Evolutionary conservation across 495 filamentous ascomycete species (phyloP).

Genomic region (Elasticomyces elasticus): DNA sequence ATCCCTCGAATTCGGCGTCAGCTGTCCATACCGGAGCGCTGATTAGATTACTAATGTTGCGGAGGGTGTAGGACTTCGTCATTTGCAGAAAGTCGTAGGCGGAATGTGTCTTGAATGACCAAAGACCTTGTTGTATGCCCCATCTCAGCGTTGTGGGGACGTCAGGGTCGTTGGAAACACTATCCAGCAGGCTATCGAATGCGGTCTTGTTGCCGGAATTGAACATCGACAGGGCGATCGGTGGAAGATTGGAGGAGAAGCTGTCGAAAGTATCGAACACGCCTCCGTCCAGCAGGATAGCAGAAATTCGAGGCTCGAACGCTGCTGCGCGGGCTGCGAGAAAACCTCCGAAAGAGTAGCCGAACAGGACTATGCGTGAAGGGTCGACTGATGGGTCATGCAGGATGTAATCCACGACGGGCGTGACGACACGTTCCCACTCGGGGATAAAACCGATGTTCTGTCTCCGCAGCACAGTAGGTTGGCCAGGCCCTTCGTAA

Average conservation of each 20-base stretch:
- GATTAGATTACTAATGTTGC: background rate
- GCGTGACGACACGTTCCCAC: slow-evolving; percentile 40
- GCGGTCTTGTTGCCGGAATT: background rate
- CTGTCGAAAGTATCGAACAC: slow-evolving; percentile 9
- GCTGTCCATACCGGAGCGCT: background rate
- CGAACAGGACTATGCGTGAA: slow-evolving; percentile 22
- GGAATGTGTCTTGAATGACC: slow-evolving; percentile 32
- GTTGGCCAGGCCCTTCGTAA: slow-evolving; percentile 44
- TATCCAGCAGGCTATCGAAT: background rate
- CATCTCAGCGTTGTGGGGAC: slow-evolving; percentile 21
- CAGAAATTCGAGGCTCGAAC: slow-evolving; percentile 37
- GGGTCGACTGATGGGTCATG: slow-evolving; percentile 24
- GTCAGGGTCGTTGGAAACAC: background rate
- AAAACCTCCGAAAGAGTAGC: background rate
- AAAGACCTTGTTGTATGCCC: slow-evolving; percentile 36
- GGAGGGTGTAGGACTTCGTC: slow-evolving; percentile 23
- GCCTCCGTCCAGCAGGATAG: slow-evolving; percentile 35
- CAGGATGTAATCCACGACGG: slow-evolving; percentile 36
- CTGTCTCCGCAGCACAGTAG: slow-evolving; percentile 37
- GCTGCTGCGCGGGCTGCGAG: slow-evolving; percentile 28
- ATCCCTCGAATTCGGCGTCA: background rate
- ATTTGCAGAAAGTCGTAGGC: slow-evolving; percentile 27
- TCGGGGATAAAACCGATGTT: slow-evolving; percentile 39
- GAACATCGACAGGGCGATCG: background rate
- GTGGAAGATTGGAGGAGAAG: background rate